Evolutionary conservation across 2,329 filamentous ascomycete species (phyloP).

Genomic region (Tolypocladium capitatum): DNA sequence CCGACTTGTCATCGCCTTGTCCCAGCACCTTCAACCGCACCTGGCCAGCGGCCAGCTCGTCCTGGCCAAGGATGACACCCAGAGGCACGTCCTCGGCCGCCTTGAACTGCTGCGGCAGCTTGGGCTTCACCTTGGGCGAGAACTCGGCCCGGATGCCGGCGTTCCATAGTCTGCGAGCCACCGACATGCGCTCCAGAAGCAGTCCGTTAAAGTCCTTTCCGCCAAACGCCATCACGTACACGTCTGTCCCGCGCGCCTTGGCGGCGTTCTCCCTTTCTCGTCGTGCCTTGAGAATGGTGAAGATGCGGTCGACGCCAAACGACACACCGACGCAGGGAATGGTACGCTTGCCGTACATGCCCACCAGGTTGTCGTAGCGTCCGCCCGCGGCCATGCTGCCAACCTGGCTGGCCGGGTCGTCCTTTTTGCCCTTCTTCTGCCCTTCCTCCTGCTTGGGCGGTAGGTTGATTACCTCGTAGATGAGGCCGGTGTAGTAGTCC

Average conservation of each 20-base stretch:
- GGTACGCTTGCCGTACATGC: conserved; percentile 82
- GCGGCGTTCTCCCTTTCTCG: conserved; percentile 51
- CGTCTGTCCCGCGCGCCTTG: conserved; percentile 54
- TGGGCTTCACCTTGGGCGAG: conserved; percentile 80
- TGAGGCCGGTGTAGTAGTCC: conserved; percentile 86
- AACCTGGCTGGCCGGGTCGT: conserved; percentile 45
- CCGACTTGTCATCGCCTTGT: conserved; percentile 66
- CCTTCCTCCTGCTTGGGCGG: conserved; percentile 11
- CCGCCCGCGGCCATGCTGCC: conserved; percentile 83
- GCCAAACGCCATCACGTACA: conserved; percentile 90
- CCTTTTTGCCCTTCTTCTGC: conserved; percentile 36
- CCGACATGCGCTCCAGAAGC: conserved; percentile 69
- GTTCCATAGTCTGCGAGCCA: conserved; percentile 68
- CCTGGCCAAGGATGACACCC: conserved; percentile 79
- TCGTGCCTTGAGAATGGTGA: conserved; percentile 75
- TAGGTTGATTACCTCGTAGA: conserved; percentile 80
- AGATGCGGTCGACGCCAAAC: conserved; percentile 91
- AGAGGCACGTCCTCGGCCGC: conserved; percentile 79
- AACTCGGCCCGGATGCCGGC: conserved; percentile 78
- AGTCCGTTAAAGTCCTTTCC: conserved; percentile 73
- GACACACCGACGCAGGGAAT: conserved; percentile 59
- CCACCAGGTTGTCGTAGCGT: conserved; percentile 83
- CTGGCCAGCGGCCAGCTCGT: conserved; percentile 71
- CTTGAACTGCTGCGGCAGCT: conserved; percentile 81
- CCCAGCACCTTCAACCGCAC: conserved; percentile 74